A percentile compares a stretch with the other conserved stretches of the same genome.
These are phyloP conservation scores for Chloranthus sessilifolius DNA, from an alignment of 164 flowering plant genomes.

Conservation along the genomic window DNA sequence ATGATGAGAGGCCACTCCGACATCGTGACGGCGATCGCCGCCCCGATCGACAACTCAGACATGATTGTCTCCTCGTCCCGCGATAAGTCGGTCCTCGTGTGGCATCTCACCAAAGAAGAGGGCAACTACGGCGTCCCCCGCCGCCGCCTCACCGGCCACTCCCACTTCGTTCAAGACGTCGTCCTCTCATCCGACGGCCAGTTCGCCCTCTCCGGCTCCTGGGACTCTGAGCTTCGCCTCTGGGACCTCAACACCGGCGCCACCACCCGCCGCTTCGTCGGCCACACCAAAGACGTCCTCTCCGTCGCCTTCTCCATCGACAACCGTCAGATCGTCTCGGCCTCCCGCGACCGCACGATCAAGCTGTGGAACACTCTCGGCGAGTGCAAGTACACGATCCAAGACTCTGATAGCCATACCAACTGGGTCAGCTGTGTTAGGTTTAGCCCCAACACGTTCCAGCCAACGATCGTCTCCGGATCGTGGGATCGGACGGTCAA, in stretches of 20 bases:
- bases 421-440: constrained; percentile 85
- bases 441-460: constrained; percentile 57
- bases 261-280: constrained; percentile 72
- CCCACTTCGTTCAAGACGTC: constrained; percentile 91
- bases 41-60: constrained; percentile 84
- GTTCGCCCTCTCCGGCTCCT: constrained; percentile 85
- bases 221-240: constrained; percentile 89
- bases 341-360: constrained; percentile 75
- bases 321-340: constrained; percentile 68
- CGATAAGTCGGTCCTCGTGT: constrained; percentile 77
- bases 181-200: constrained; percentile 89
- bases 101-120: constrained; percentile 73
- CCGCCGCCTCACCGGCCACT: constrained; percentile 82
- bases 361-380: constrained; percentile 92
- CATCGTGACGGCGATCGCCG: constrained; percentile 84
- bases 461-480: constrained; percentile 76
- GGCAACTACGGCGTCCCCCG: constrained; percentile 58
- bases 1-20: constrained; percentile 82
- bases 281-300: constrained; percentile 74
- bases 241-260: constrained; percentile 73
- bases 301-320: constrained; percentile 17
- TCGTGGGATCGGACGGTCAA: constrained; percentile 80
- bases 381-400: constrained; percentile 82
- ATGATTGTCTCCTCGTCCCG: constrained; percentile 84
- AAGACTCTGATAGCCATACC: constrained; percentile 55